Evolutionary conservation across 805 yeast genomes (phyloP).

Genomic region (Danielozyma ontarioensis): DNA sequence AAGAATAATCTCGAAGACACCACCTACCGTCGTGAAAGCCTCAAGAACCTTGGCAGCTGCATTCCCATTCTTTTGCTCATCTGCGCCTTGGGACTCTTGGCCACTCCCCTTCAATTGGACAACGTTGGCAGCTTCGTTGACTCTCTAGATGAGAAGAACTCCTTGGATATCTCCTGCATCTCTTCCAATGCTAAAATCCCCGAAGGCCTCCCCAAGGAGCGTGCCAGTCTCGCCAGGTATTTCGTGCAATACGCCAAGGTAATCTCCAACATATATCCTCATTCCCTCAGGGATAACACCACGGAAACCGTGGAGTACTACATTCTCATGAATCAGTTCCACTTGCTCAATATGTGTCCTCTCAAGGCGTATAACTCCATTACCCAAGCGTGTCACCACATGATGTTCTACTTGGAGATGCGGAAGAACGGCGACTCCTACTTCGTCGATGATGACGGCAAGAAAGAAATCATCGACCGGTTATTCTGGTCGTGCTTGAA

Average conservation of each 20-base stretch:
- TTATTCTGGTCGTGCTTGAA: slow-evolving; percentile 34
- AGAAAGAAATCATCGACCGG: slow-evolving; percentile 18
- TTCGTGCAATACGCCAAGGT: slow-evolving; percentile 18
- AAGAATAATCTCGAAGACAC: slow-evolving; percentile 12
- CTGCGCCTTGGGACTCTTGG: slow-evolving; percentile 29
- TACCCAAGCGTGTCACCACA: slow-evolving; percentile 20
- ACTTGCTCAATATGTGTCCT: slow-evolving; percentile 22
- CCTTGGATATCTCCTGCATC: slow-evolving; percentile 16
- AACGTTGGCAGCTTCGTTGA: slow-evolving; percentile 23
- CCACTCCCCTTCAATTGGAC: slow-evolving; percentile 27
- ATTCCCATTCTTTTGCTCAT: slow-evolving; percentile 22
- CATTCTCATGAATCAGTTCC: slow-evolving; percentile 22
- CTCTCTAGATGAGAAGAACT: slow-evolving; percentile 24
- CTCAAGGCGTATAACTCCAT: slow-evolving; percentile 20
- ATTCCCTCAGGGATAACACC: slow-evolving; percentile 9
- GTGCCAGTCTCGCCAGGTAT: slow-evolving; percentile 16
- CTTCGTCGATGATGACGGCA: slow-evolving; percentile 1
- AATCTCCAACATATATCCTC: slow-evolving; percentile 18
- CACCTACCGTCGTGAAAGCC: slow-evolving; percentile 13
- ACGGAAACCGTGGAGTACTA: slow-evolving; percentile 14
- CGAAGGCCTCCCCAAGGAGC: slow-evolving; percentile 9
- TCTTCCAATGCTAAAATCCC: slow-evolving; percentile 2
- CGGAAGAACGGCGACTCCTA: slow-evolving; percentile 4
- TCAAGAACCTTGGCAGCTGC: slow-evolving; percentile 13
- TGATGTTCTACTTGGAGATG: slow-evolving; percentile 25